Base-by-base conservation (phyloP, 495 filamentous ascomycete genomes). In the Penicillium fimorum region DNA sequence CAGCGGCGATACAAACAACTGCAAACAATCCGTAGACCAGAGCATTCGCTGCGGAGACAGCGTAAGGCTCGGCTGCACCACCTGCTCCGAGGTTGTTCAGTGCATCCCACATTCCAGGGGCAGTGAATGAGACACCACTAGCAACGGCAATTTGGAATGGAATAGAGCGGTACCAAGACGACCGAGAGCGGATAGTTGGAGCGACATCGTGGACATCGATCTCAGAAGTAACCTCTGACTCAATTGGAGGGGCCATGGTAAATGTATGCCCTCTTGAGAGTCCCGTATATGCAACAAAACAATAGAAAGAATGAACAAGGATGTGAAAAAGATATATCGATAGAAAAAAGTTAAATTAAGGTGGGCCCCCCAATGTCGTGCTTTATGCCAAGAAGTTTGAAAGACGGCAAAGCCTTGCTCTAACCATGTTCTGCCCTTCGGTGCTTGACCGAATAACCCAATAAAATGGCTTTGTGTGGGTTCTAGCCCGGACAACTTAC, bases 101-200 rank as follows among this genome's bases (percentile, higher is more conserved):
- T 1, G 68, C 68, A 64, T 71, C 68, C 68, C 68, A 71, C 68
- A 71, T 71, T 11, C 68, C 68, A 18, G 68, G 68, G 0, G 68
- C 68, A 3, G 68, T 71, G 48, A 71, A 71, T 1, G 68, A 71
- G 24, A 71, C 68, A 59, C 57, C 68, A 27, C 66, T 69, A 32
- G 64, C 64, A 29, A 71, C 58, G 32, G 68, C 68, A 33, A 71
- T 71, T 35, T 71, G 68, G 51, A 71, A 71, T 2, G 68, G 68
- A 32, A 61, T 61, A 1, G 65, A 67, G 20, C 65, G 56, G 35
- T 53, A 65, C 38, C 63, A 56, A 9, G 63, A 66, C 13, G 25
- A 9, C 41, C 52, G 52, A 25, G 41, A 27, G 15, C 42, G 32
- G 15, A 47, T 6, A 11, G 22, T 32, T 38, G 18, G 42, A 22